Percentiles rank a stretch among this genome's conserved stretches.
Evolutionary conservation across 2,329 filamentous ascomycete genomes (phyloP).

Genomic region (Hymenoscyphus infarciens): DNA sequence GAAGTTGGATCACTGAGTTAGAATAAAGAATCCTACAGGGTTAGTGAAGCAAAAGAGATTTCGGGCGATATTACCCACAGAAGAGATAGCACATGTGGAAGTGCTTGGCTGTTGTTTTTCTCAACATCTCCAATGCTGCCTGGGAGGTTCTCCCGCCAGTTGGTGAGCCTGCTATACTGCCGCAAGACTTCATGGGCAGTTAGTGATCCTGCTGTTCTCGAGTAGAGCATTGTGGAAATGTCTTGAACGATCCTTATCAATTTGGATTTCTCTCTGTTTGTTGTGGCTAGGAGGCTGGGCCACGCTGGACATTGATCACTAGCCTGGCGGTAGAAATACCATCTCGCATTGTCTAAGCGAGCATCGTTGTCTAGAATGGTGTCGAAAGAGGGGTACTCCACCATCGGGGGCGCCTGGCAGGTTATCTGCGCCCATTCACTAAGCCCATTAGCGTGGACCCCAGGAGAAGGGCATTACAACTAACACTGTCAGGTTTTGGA

Average conservation of each 20-base stretch:
- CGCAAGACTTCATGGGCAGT: constrained; percentile 26
- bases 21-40: constrained; percentile 33
- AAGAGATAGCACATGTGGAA: constrained; percentile 36
- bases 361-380: constrained; percentile 18
- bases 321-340: constrained; percentile 30
- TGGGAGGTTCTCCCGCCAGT: constrained; percentile 33
- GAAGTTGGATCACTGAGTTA: constrained; percentile 31
- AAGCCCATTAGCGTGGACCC: constrained; percentile 22
- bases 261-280: constrained; percentile 33
- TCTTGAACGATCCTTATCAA: constrained; percentile 31
- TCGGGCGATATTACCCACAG: constrained; percentile 29
- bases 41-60: constrained; percentile 17
- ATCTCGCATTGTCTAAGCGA: constrained; percentile 23
- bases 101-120: constrained; percentile 19
- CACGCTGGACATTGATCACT: constrained; percentile 21
- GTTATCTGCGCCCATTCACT: constrained; percentile 37
- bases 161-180: constrained; percentile 30
- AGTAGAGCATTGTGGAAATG: constrained; percentile 29
- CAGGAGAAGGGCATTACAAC: constrained; percentile 13
- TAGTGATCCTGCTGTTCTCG: constrained; percentile 17
- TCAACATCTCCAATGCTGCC: constrained; percentile 25
- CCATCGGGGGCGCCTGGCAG: constrained; percentile 27
- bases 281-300: constrained; percentile 30
- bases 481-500: constrained; percentile 36
- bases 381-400: constrained; percentile 15